Evolutionary conservation across 306 rosid species (phyloP), one percentile per base, ranked within the genome.

Genomic region (Sindora glabra): DNA sequence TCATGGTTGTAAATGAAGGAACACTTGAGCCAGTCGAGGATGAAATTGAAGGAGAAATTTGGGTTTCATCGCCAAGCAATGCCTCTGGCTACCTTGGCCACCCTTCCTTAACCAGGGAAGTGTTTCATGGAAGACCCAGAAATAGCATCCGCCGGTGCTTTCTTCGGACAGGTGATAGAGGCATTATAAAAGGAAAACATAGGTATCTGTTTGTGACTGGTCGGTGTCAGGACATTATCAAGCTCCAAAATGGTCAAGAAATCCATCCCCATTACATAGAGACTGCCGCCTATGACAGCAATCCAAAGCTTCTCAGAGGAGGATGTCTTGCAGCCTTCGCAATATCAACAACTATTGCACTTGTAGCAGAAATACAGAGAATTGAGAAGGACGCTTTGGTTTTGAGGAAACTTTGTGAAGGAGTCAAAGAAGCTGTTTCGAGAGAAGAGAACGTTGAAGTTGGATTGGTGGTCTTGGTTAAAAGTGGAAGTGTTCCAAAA

Each of bases 11-110:
- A 1, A 64, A 84, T 8, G 90, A 75, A 40, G 82, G 82, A 60
- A 87, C 94, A 0, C 17, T 23, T 19, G 95, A 87, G 54, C 76
- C 79, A 0, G 90, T 64, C 13, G 86, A 80, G 30, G 94, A 87
- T 17, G 95, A 84, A 17, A 57, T 60, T 13, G 97, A 90, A 75
- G 97, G 94, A 29, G 97, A 90, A 54, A 84, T 90, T 57, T 80
- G 94, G 86, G 85, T 90, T 52, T 81, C 86, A 1, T 90, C 97
- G 0, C 85, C 90, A 0, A 90, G 97, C 70, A 90, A 90, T 37
- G 90, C 79, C 44, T 80, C 80, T 5, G 94, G 95, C 3, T 90
- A 90, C 66, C 65, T 87, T 0, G 85, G 77, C 1, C 79, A 82
- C 57, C 97, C 95, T 57, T 62, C 76, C 19, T 64, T 87, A 56